Evolutionary conservation across 306 rosid species (phyloP).

Genomic region (Dryas alaskensis): DNA sequence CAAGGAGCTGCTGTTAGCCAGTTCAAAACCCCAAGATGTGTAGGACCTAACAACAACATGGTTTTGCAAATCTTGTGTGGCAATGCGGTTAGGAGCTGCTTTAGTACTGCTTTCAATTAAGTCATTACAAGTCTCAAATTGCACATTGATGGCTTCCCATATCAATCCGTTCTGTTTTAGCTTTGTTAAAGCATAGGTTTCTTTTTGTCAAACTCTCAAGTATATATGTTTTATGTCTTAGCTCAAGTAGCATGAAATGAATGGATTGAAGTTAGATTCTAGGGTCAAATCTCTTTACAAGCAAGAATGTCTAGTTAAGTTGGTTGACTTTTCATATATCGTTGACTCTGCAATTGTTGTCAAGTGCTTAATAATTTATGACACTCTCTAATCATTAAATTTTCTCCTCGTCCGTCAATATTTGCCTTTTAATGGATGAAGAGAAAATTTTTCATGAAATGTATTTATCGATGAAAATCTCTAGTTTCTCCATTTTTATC

Average conservation of each 20-base stretch:
- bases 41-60: constrained; percentile 42
- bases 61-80: constrained; percentile 62
- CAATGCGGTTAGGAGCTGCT: constrained; percentile 57
- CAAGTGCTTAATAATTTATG: background rate
- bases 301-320: background rate
- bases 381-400: background rate
- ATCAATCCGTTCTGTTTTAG: background rate
- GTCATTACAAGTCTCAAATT: constrained; percentile 2
- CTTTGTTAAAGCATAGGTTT: background rate
- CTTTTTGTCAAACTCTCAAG: background rate
- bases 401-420: too few species aligned
- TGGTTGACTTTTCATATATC: background rate
- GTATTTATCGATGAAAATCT: too few species aligned
- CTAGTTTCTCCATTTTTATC: too few species aligned
- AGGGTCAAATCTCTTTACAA: background rate
- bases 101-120: constrained; percentile 62
- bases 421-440: too few species aligned
- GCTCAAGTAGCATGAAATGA: background rate
- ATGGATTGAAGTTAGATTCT: background rate
- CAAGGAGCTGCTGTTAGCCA: constrained; percentile 67
- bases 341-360: too few species aligned
- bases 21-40: constrained; percentile 85
- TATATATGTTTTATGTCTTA: background rate
- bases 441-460: too few species aligned
- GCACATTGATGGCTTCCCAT: background rate